Percentiles rank a stretch among this genome's conserved stretches.
These are phyloP conservation scores for Cardamine resedifolia DNA, from an alignment of 345 rosid genomes.

Conservation along the genomic window DNA sequence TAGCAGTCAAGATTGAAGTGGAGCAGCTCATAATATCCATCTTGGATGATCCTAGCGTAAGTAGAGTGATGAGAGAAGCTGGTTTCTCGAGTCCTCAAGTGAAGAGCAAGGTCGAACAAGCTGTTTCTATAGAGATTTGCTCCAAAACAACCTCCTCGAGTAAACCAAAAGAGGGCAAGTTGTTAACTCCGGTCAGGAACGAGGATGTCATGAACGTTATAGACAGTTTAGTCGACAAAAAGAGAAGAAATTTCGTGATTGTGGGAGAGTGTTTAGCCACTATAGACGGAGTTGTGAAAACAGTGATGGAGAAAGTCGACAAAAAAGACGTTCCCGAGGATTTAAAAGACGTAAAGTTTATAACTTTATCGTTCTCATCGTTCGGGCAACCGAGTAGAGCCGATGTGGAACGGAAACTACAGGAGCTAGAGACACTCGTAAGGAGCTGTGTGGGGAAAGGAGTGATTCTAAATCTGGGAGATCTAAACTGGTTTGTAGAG, in stretches of 20 bases:
- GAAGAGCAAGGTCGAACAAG: conserved; percentile 78
- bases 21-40: conserved; percentile 91
- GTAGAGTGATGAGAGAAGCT: conserved; percentile 98
- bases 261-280: conserved; percentile 70
- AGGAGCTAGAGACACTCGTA: conserved; percentile 52
- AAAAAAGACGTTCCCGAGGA: conserved; percentile 59
- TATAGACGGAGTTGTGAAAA: conserved; percentile 54
- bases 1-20: conserved; percentile 86
- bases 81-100: conserved; percentile 93
- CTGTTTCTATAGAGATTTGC: conserved; percentile 58
- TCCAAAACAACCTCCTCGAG: conserved; percentile 45
- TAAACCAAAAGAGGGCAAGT: conserved; percentile 51
- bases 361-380: conserved; percentile 50
- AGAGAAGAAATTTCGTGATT: conserved; percentile 53
- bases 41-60: conserved; percentile 94
- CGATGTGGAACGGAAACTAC: conserved; percentile 58
- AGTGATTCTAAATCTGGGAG: conserved; percentile 68
- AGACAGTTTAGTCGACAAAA: conserved; percentile 49
- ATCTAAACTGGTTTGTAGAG: conserved; percentile 70
- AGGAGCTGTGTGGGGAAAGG: conserved; percentile 51
- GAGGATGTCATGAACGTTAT: conserved; percentile 71
- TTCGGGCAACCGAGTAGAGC: conserved; percentile 52
- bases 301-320: conserved; percentile 60
- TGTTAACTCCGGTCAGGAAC: conserved; percentile 33
- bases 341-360: conserved; percentile 58